These are phyloP conservation scores for Hyphopichia pseudoburtonii DNA, from an alignment of 1,139 yeast genomes.

Conservation along the genomic window DNA sequence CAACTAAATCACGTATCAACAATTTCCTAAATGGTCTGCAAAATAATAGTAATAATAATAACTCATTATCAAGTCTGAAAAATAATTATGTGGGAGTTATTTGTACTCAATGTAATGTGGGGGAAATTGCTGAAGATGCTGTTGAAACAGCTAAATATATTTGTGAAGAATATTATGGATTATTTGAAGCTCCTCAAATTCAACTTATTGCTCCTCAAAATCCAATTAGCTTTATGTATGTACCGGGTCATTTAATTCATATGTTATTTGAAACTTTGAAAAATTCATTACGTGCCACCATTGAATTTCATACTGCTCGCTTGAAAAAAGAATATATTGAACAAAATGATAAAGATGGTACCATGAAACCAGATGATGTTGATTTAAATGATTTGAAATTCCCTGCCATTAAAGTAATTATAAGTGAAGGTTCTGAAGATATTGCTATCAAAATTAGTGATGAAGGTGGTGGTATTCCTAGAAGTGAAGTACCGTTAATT, in stretches of 20 bases:
- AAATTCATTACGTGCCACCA: constrained; percentile 81
- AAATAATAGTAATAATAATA: constrained; percentile 12
- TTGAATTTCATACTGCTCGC: constrained; percentile 62
- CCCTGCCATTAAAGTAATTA: constrained; percentile 85
- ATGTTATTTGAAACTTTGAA: constrained; percentile 85
- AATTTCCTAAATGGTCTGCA: constrained; percentile 34
- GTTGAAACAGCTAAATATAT: constrained; percentile 84
- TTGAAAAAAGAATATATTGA: constrained; percentile 38
- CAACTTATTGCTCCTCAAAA: constrained; percentile 71
- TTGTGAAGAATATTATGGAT: constrained; percentile 84
- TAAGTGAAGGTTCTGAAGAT: constrained; percentile 89
- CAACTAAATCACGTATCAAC: constrained; percentile 40
- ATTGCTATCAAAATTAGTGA: constrained; percentile 91
- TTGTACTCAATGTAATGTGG: constrained; percentile 76
- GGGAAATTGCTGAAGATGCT: constrained; percentile 80
- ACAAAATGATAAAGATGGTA: constrained; percentile 21
- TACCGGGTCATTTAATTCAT: constrained; percentile 86
- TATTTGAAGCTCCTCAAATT: constrained; percentile 79
- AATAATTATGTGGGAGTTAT: constrained; percentile 77
- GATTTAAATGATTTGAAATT: constrained; percentile 66
- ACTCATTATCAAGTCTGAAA: constrained; percentile 23
- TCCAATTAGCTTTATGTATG: constrained; percentile 74
- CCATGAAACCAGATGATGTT: constrained; percentile 31
- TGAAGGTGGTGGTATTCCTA: constrained; percentile 92
- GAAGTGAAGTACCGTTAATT: constrained; percentile 79